phyloP scores from a whole-genome alignment of 345 rosid genomes.

The Brassica nigra region DNA sequence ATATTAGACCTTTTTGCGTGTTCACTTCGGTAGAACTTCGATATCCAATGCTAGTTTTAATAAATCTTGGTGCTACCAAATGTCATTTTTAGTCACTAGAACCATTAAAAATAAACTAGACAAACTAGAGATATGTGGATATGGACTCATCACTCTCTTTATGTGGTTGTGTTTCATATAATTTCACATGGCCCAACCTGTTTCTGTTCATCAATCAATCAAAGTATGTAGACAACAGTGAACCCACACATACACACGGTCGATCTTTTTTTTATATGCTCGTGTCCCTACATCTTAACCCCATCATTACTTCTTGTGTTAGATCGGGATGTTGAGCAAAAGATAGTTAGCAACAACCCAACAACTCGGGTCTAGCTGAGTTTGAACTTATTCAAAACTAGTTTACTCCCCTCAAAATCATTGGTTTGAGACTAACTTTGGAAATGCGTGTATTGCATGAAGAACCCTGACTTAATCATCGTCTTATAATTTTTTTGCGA shows the following conservation, averaged over 20 bases:
- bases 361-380: conserved; percentile 21
- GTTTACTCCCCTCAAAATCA: conserved; percentile 6
- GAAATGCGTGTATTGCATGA: conserved; percentile 6
- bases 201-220: conserved; percentile 32
- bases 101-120: conserved; percentile 15
- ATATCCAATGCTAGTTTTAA: neutral
- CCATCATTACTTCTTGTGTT: conserved; percentile 36
- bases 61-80: conserved; percentile 2
- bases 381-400: conserved; percentile 20
- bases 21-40: neutral
- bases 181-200: conserved; percentile 41
- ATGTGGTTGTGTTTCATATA: conserved; percentile 37
- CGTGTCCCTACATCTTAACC: conserved; percentile 27
- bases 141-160: conserved; percentile 12
- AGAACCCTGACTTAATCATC: neutral
- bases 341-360: conserved; percentile 23
- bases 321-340: conserved; percentile 27
- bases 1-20: neutral
- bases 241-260: conserved; percentile 44
- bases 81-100: conserved; percentile 14
- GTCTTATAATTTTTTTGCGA: neutral
- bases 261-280: conserved; percentile 32
- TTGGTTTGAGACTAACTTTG: neutral
- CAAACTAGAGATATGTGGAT: conserved; percentile 18
- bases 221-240: conserved; percentile 36